Percentiles rank a stretch among this genome's conserved stretches.
Evolutionary conservation across 2,329 filamentous ascomycete genomes (phyloP).

Genomic region (Aspergillus sclerotialis): DNA sequence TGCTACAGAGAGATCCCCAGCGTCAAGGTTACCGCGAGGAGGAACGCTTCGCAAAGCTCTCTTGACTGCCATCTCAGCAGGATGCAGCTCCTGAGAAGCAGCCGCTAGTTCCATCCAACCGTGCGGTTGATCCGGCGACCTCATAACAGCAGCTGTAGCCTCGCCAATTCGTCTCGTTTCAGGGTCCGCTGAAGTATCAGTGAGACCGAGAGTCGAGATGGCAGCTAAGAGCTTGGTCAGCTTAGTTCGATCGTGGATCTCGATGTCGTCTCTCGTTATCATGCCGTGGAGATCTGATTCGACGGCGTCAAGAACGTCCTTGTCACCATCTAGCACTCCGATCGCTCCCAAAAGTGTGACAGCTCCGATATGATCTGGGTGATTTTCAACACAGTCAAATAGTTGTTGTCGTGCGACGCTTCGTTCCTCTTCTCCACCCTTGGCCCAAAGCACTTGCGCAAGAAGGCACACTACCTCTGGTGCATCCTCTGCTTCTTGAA

Average conservation of each 20-base stretch:
- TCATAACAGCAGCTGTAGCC: constrained; percentile 69
- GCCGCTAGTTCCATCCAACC: constrained; percentile 74
- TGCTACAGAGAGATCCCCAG: constrained; percentile 63
- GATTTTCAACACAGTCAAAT: constrained; percentile 68
- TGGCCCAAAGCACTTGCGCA: constrained; percentile 89
- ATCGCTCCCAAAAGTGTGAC: constrained; percentile 78
- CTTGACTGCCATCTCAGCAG: constrained; percentile 71
- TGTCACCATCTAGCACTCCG: constrained; percentile 71
- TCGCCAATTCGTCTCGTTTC: constrained; percentile 53
- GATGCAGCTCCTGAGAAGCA: constrained; percentile 46
- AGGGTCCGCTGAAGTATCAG: constrained; percentile 33
- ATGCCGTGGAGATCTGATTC: constrained; percentile 67
- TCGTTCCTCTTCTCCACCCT: constrained; percentile 66
- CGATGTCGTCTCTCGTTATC: constrained; percentile 59
- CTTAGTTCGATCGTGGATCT: constrained; percentile 56
- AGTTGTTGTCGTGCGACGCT: constrained; percentile 71
- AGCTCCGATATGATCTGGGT: constrained; percentile 70
- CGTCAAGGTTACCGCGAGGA: constrained; percentile 61
- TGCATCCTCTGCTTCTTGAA: constrained; percentile 67
- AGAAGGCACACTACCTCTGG: constrained; percentile 82
- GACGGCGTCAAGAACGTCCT: constrained; percentile 73
- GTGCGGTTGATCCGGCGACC: constrained; percentile 69
- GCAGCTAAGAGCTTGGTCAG: constrained; percentile 71
- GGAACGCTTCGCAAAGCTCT: constrained; percentile 71
- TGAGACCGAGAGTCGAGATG: constrained; percentile 55